Conservation (phyloP, 2,329 filamentous ascomycete species). For the Chaetomium sp. region DNA sequence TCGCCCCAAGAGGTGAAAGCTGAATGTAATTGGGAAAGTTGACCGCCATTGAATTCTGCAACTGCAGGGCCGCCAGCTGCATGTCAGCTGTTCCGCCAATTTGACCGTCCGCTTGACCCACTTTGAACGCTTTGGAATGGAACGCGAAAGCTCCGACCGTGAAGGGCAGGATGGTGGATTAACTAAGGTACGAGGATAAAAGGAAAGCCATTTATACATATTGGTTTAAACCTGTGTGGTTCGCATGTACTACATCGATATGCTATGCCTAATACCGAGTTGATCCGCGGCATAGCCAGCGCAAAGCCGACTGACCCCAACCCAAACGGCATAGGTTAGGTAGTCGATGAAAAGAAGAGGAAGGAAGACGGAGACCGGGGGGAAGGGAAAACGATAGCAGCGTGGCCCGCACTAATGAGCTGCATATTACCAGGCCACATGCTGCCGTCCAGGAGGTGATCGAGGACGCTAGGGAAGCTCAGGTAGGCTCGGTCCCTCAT, state of each 20-base stretch:
- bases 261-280: background rate
- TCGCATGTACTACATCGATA: too few relatives aligned
- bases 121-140: background rate
- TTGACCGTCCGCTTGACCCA: background rate
- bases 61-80: background rate
- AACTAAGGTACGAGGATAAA: background rate
- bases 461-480: background rate
- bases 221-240: too few relatives aligned
- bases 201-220: too few relatives aligned
- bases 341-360: background rate
- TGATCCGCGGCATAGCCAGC: background rate
- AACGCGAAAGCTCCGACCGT: background rate
- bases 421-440: background rate
- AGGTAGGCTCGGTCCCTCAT: background rate
- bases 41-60: constrained; percentile 9
- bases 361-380: background rate
- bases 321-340: background rate
- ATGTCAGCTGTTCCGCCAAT: background rate
- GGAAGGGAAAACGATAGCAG: background rate
- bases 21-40: constrained; percentile 9
- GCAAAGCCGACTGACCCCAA: background rate
- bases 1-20: too few relatives aligned
- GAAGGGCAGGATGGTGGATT: background rate
- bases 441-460: background rate
- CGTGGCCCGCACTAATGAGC: background rate